These are phyloP conservation scores for Pythium rhizo-oryzae DNA, from an alignment of 352 stramenopile genomes.

Conservation along the genomic window DNA sequence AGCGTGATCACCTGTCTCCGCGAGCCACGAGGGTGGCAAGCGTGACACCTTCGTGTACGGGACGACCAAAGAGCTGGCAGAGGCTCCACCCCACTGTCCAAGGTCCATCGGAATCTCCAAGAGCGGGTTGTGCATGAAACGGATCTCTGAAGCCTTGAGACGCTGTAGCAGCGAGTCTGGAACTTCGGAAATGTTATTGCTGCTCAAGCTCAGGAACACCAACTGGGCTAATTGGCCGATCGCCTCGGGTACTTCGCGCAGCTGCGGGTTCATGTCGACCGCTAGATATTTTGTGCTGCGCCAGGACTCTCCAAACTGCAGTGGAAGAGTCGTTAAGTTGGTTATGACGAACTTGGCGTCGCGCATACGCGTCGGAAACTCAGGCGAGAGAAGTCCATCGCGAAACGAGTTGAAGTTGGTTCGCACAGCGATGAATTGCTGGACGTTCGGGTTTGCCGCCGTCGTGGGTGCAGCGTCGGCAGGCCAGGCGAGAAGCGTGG, in stretches of 20 bases:
- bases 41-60: neutral
- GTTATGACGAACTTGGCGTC: conserved; percentile 20
- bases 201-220: neutral
- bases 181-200: conserved; percentile 9
- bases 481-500: neutral
- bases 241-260: neutral
- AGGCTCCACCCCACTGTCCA: neutral
- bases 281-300: conserved; percentile 1
- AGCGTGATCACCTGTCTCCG: too few species aligned
- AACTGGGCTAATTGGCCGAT: neutral
- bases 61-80: neutral
- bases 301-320: neutral
- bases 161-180: neutral
- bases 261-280: neutral
- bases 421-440: neutral
- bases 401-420: conserved; percentile 13
- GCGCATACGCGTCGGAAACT: neutral
- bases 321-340: conserved; percentile 11
- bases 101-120: neutral
- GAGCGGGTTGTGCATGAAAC: conserved; percentile 18
- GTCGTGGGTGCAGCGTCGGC: neutral
- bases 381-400: neutral
- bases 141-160: neutral
- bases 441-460: neutral
- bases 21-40: neutral